phyloP scores from a whole-genome alignment of 805 yeast species.

The Kodamaea kakaduensis region DNA sequence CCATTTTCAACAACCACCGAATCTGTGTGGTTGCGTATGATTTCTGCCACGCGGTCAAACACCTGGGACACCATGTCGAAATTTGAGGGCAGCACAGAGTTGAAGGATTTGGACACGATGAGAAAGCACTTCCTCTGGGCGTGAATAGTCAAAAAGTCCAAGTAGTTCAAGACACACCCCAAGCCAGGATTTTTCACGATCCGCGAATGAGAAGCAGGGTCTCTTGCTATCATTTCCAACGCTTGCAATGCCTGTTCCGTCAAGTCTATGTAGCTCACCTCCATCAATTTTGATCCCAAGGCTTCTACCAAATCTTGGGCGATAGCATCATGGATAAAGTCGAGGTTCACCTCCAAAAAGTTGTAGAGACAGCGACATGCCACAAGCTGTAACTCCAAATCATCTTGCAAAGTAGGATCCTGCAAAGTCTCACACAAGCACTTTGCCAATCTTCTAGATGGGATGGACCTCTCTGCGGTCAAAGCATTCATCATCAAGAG shows the following conservation, averaged over 20 bases:
- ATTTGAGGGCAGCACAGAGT: slow-evolving; percentile 40
- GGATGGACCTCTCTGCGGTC: slow-evolving; percentile 59
- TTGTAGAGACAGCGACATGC: slow-evolving; percentile 84
- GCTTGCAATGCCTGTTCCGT: slow-evolving; percentile 89
- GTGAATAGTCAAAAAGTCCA: slow-evolving; percentile 86
- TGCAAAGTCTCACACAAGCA: slow-evolving; percentile 55
- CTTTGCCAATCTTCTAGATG: slow-evolving; percentile 52
- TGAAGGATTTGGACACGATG: slow-evolving; percentile 68
- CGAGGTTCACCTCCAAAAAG: slow-evolving; percentile 68
- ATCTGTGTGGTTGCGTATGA: slow-evolving; percentile 55
- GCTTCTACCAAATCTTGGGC: slow-evolving; percentile 62
- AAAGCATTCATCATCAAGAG: slow-evolving; percentile 66
- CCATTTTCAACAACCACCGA: slow-evolving; percentile 56
- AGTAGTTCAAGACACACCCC: slow-evolving; percentile 59
- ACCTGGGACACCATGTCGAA: slow-evolving; percentile 50
- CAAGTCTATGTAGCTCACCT: slow-evolving; percentile 79
- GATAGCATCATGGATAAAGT: slow-evolving; percentile 59
- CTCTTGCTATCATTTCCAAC: slow-evolving; percentile 60
- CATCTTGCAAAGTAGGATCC: slow-evolving; percentile 54
- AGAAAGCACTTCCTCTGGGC: slow-evolving; percentile 79
- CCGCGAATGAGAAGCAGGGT: slow-evolving; percentile 43
- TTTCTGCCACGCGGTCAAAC: slow-evolving; percentile 56
- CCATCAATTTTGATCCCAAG: slow-evolving; percentile 61
- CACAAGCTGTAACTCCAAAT: slow-evolving; percentile 75
- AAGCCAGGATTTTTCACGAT: slow-evolving; percentile 61